phyloP scores from a whole-genome alignment of 2,329 filamentous ascomycete genomes.

The Whalleya microplaca region DNA sequence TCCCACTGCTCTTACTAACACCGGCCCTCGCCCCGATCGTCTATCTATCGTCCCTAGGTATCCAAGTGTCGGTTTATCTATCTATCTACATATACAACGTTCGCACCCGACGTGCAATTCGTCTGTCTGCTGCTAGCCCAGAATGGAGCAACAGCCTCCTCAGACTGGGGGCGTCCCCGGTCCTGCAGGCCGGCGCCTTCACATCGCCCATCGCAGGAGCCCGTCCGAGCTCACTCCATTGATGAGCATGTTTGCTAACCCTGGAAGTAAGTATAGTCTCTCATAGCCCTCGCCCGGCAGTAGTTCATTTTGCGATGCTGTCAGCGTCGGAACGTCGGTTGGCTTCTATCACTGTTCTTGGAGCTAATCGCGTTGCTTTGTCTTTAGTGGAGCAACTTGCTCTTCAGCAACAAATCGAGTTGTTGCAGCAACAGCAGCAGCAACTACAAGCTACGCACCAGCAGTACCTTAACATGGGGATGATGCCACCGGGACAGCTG shows the following conservation, averaged over 20 bases:
- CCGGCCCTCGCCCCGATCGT: constrained; percentile 26
- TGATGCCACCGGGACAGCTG: constrained; percentile 86
- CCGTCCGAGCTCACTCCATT: constrained; percentile 96
- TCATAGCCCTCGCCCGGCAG: constrained; percentile 3
- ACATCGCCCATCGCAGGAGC: constrained; percentile 96
- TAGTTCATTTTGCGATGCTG: not conserved
- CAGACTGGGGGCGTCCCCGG: constrained; percentile 64
- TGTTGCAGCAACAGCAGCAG: constrained; percentile 96
- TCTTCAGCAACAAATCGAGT: constrained; percentile 97
- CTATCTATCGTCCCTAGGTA: constrained; percentile 21
- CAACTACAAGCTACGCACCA: constrained; percentile 96
- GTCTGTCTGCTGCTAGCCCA: constrained; percentile 48
- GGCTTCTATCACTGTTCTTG: constrained; percentile 17
- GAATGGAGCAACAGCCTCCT: constrained; percentile 66
- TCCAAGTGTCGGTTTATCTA: too few species aligned
- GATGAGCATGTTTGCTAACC: constrained; percentile 85
- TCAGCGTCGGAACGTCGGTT: constrained; percentile 3
- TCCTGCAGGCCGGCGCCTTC: constrained; percentile 84
- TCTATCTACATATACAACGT: constrained; percentile 33
- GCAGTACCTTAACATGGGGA: constrained; percentile 97
- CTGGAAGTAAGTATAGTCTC: constrained; percentile 59
- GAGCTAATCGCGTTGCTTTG: constrained; percentile 32
- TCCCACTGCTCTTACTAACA: constrained; percentile 22
- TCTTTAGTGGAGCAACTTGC: constrained; percentile 89
- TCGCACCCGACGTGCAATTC: constrained; percentile 53